Evolutionary conservation across 768 basidiomycete species (phyloP), one percentile per base, ranked within the genome.

Genomic region (Amanita subjunquillea): DNA sequence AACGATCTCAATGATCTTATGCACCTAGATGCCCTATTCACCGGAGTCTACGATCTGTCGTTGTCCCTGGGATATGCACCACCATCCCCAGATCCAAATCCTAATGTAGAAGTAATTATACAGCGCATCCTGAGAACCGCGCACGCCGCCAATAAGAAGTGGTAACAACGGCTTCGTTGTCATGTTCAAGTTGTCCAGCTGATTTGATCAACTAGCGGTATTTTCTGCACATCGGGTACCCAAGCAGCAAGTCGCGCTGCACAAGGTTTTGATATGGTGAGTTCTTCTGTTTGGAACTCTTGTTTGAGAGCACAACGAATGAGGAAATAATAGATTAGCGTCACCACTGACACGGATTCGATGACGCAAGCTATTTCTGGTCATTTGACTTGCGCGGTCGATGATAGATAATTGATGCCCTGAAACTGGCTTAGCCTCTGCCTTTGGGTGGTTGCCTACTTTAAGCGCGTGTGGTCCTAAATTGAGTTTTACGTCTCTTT

Each of bases 21-120:
- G 0, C 17, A 17, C 17, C 1, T 40, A 73, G 72, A 73, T 52
- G 69, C 65, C 6, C 52, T 64, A 17, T 62, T 66, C 64, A 77
- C 85, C 48, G 83, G 83, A 3, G 83, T 83, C 3, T 85, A 78
- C 55, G 83, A 85, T 59, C 72, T 86, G 39, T 86, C 85, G 1
- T 69, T 83, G 48, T 72, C 76, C 1, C 68, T 83, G 25, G 82
- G 83, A 34, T 79, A 75, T 59, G 74, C 79, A 1, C 65, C 78
- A 4, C 83, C 83, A 13, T 73, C 75, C 29, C 17, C 82, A 0
- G 78, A 85, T 56, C 80, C 81, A 0, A 78, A 84, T 55, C 78
- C 82, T 0, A 75, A 81, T 2, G 77, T 83, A 3, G 85, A 86
- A 59, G 66, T 70, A 51, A 62, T 76, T 6, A 82, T 86, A 36